Evolutionary conservation across 768 basidiomycete genomes (phyloP), one percentile per base, ranked within the genome.

Genomic region (Hypholoma sublateritium): DNA sequence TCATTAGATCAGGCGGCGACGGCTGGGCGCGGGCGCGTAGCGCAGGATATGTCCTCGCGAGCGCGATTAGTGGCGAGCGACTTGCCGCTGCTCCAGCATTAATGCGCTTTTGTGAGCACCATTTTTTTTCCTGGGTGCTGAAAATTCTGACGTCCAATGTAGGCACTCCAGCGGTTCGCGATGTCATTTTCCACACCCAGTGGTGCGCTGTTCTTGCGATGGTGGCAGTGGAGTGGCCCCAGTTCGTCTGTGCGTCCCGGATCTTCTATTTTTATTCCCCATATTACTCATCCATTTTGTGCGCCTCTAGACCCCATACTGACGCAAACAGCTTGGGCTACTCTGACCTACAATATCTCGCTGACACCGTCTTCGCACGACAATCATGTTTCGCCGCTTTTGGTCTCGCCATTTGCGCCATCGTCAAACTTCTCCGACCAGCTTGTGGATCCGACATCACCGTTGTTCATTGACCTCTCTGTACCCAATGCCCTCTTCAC

Each of bases 221-320:
- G 91, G 86, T 98, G 53, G 93, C 96, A 34, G 93, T 98, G 19
- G 82, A 92, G 68, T 99, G 96, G 96, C 96, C 97, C 0, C 77
- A 79, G 14, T 98, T 95, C 70, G 81, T 89, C 58, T 98, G 95
- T 95, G 64, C 62, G 89, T 80, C n/a, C 44, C 50, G 17, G 32
- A 25, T 9, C 22, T n/a, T 49, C 25, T 56, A 49, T 41, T 49
- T 49, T 34, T 49, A 49, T 41, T 17, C 39, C 9, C 17, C 11
- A 16, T 5, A 13, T 46, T 47, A 47, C 22, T 47, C 22, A 47
- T 44, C 46, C 25, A 32, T 64, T 47, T 49, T 42, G 22, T 63
- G 57, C 53, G 51, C 59, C 39, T 41, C 67, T 46, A 95, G 95
- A 98, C 72, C 95, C 96, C n/a, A 76, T 98, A 39, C 77, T 97